Evolutionary conservation across 148 eudicot genomes (phyloP), one percentile per base, ranked within the genome.

Genomic region (Persicaria tinctoria): DNA sequence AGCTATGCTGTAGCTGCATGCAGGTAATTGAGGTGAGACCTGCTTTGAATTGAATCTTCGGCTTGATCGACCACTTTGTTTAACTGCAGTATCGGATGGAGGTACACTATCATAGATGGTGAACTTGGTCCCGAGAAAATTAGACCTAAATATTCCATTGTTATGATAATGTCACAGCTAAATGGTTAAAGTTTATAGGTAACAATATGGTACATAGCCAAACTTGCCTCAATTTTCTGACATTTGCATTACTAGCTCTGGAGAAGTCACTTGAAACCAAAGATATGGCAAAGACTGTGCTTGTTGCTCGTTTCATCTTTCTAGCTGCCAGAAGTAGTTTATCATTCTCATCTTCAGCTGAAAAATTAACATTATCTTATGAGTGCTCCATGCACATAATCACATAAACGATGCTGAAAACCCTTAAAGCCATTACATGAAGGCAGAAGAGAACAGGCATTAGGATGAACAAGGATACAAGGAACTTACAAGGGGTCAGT

Each of bases 51-150:
- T 82, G 78, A 89, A 91, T 77, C 94, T 85, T 14, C 89, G 90
- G 73, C 88, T 84, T 47, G 84, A 81, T 64, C 80, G 80, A 73
- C 78, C 76, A 38, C 47, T 82, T 56, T 76, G 76, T 72, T 85
- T 85, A 51, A 77, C 69, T 38, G 87, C 73, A 12, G 83, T 78
- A 70, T 83, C 89, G 72, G 50, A 77, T 51, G 90, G 87, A 51
- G 90, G 84, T 78, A 87, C 94, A 81, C 90, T 87, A 66, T 93
- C 98, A 77, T 85, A 89, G 45, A 91, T 77, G 76, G 90, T 88
- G 79, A 93, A 93, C 83, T 93, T 93, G 74, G 97, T 93, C 20
- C 98, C 98, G 9, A 93, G 85, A 77, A 93, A 93, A 78, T 93
- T 93, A 46, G 98, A 93, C 86, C 98, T 93, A 88, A 51, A 81